Percentiles rank a stretch among this genome's conserved stretches.
These are phyloP conservation scores for Pleurotus eryngii DNA, from an alignment of 768 basidiomycete genomes.

Conservation along the genomic window DNA sequence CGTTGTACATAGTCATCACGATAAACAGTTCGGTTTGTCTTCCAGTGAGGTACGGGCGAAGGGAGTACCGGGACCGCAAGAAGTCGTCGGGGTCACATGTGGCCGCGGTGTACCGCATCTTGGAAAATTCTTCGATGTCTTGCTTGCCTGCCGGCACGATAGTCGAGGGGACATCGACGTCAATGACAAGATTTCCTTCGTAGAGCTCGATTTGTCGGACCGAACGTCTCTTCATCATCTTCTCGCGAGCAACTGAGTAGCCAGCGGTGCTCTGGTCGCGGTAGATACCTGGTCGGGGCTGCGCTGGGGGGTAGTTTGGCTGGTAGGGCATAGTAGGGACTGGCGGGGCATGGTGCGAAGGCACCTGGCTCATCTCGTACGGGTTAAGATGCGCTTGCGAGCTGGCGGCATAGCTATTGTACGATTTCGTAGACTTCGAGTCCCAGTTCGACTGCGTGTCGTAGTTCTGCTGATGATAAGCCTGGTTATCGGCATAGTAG, in stretches of 20 bases:
- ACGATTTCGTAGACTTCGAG: constrained; percentile 53
- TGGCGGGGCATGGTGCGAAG: constrained; percentile 37
- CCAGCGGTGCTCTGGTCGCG: constrained; percentile 48
- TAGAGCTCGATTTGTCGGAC: constrained; percentile 76
- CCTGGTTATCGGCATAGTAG: constrained; percentile 26
- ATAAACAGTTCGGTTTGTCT: constrained; percentile 91
- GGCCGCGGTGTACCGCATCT: constrained; percentile 85
- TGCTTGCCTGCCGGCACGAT: constrained; percentile 69
- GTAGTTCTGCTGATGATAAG: constrained; percentile 26
- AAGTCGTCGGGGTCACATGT: constrained; percentile 91
- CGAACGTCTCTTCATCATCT: constrained; percentile 79
- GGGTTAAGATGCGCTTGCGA: constrained; percentile 74
- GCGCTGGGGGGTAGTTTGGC: constrained; percentile 60
- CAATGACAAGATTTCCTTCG: constrained; percentile 82
- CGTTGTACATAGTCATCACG: constrained; percentile 97
- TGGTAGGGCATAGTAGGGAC: constrained; percentile 47
- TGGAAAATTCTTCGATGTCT: constrained; percentile 70
- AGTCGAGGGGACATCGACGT: constrained; percentile 74
- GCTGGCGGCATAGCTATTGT: constrained; percentile 61
- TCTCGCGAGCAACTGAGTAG: constrained; percentile 68
- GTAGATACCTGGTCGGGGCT: constrained; percentile 44
- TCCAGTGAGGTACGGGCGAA: constrained; percentile 74
- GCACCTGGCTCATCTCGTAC: constrained; percentile 56
- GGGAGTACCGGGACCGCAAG: constrained; percentile 70
- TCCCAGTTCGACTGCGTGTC: constrained; percentile 46